Conservation (phyloP, 129 eudicot species). For the Smallanthus sonchifolius region DNA sequence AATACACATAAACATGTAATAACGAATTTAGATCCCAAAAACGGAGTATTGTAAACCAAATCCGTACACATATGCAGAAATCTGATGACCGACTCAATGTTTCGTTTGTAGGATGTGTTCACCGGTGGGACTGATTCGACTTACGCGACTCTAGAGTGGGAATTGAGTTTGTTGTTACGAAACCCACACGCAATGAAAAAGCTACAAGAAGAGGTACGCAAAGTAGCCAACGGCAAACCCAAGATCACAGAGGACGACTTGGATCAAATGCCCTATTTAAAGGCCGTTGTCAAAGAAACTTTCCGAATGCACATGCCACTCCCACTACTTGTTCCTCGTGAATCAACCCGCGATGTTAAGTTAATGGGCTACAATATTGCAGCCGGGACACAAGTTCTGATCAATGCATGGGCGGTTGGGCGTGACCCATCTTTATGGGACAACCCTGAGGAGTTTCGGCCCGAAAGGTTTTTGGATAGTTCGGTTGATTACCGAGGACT, state of each 20-base stretch:
- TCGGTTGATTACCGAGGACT: constrained; percentile 19
- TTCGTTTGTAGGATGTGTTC: constrained; percentile 18
- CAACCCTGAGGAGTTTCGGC: not conserved
- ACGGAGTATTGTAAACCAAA: too few species aligned
- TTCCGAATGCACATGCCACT: constrained; percentile 23
- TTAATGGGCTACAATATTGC: constrained; percentile 15
- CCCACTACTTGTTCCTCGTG: constrained; percentile 21
- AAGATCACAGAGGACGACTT: constrained; percentile 18
- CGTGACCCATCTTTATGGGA: constrained; percentile 20
- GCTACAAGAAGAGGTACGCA: constrained; percentile 14
- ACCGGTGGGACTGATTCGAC: constrained; percentile 26
- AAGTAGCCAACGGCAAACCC: constrained; percentile 3
- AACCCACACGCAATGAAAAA: constrained; percentile 20
- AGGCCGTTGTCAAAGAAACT: constrained; percentile 24
- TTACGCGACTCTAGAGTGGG: constrained; percentile 18
- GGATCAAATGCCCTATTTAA: constrained; percentile 15
- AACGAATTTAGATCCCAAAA: too few species aligned
- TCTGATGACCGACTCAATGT: not conserved
- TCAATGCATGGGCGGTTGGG: constrained; percentile 20
- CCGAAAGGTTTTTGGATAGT: not conserved
- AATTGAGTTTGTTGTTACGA: constrained; percentile 18
- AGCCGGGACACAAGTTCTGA: constrained; percentile 1
- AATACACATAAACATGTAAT: too few species aligned
- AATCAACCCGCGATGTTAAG: constrained; percentile 1
- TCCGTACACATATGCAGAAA: too few species aligned